Evolutionary conservation across 176 grass and related monocot genomes (phyloP), one percentile per base, ranked within the genome.

Genomic region (Elymus sibiricus): DNA sequence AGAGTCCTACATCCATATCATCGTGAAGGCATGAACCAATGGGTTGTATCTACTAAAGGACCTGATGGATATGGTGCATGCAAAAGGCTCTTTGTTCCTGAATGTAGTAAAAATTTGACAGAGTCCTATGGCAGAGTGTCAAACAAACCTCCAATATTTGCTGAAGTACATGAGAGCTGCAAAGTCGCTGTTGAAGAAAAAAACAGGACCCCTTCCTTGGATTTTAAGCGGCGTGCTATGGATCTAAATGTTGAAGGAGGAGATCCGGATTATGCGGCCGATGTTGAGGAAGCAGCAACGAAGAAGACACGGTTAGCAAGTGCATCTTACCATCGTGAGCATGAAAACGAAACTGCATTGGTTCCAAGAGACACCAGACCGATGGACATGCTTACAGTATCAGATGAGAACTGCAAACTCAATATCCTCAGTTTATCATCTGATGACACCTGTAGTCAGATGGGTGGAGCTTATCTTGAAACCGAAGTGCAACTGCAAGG

Each of bases 301-400:
- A 91, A 88, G 70, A 88, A 87, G 64, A 88, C 13, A 31, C 35
- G 68, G 70, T 64, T 85, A 61, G 63, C 56, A 53, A 63, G 55
- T 27, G 63, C 77, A 37, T 77, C 71, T 51, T 88, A 88, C 77
- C 39, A 26, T 81, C 51, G 71, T 78, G 82, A 91, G 51, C 28
- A 58, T 83, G 27, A 7, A 29, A 31, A 43, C 69, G 74, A 61
- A 28, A n/a, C 38, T 63, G 63, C 74, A 71, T 83, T 78, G 73
- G 64, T 70, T 83, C 27, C 73, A 61, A 37, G 62, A 88, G 22
- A 53, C 21, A 47, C 37, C 10, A 46, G 61, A 46, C 16, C 10
- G 44, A 51, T 71, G 26, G 73, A 70, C 47, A 83, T 49, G 21
- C 51, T 71, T 35, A 63, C 35, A 60, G 42, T 34, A 69, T 83